Evolutionary conservation across 164 flowering plant genomes (phyloP).

Genomic region (Saururus chinensis): DNA sequence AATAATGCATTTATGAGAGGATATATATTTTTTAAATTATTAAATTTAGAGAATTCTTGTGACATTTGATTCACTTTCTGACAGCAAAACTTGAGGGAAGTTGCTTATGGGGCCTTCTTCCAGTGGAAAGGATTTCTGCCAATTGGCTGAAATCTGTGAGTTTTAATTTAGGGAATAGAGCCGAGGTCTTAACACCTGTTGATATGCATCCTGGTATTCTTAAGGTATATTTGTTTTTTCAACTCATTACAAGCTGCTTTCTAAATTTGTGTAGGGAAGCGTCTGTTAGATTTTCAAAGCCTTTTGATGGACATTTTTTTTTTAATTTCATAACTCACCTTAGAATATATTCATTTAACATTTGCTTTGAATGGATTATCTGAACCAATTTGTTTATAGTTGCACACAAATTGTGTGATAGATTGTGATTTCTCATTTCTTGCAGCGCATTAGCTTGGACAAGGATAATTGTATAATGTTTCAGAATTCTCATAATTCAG

Average conservation of each 20-base stretch:
- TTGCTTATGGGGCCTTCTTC: conserved; percentile 50
- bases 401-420: too few relatives aligned
- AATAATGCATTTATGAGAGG: not conserved
- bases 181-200: conserved; percentile 33
- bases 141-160: conserved; percentile 42
- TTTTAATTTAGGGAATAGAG: conserved; percentile 38
- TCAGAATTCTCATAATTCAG: conserved; percentile 27
- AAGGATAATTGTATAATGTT: conserved; percentile 30
- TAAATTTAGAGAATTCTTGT: too few relatives aligned
- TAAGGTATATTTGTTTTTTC: conserved; percentile 29
- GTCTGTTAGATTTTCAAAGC: not conserved
- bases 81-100: conserved; percentile 35
- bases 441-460: conserved; percentile 30
- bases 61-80: not conserved
- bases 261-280: not conserved
- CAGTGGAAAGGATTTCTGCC: conserved; percentile 35
- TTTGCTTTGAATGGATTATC: not conserved
- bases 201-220: conserved; percentile 40
- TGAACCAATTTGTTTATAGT: not conserved
- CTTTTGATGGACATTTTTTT: too few relatives aligned
- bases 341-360: too few relatives aligned
- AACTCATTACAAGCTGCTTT: not conserved
- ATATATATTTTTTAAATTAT: too few relatives aligned
- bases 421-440: conserved; percentile 1
- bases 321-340: too few relatives aligned